Base-by-base conservation (phyloP, 2,329 filamentous ascomycete species). In the Rutstroemia sp. region DNA sequence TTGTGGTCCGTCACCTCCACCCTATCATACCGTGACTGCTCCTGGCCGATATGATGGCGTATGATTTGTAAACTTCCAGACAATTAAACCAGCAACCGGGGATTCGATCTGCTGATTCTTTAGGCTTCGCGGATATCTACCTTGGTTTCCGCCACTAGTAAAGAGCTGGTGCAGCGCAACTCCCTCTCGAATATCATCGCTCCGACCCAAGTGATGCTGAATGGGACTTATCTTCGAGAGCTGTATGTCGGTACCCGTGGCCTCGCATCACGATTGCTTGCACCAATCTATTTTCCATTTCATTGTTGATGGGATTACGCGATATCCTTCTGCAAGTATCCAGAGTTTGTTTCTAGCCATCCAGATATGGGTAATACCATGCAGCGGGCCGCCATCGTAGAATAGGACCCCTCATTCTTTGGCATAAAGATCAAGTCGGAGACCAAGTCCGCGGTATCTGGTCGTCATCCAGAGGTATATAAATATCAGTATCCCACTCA, bases 111-210 rank as follows among this genome's bases (percentile, higher is more conserved):
- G 27, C 50, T 52, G 50, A 46, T 40, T n/a, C n/a, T 25, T 19
- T 23, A n/a, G n/a, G 39, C 39, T 42, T 14, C 25, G 42, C 50
- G 50, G 50, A 52, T 12, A 52, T 53, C 30, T 39, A 25, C 30
- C 42, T 52, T 52, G 17, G 34, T 47, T 47, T 53, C 30, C 42
- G 27, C 40, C 38, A 50, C 48, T 36, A 44, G 53, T n/a, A 55
- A 14, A 16, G 12, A 27, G 19, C 9, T 49, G 7, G 27, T 14
- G 27, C 39, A 34, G 30, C 30, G 48, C 34, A 34, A 10, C 30
- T 49, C 34, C 23, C 53, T 34, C 39, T 44, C 4, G 19, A 25
- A 25, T 4, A 17, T 12, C 38, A 34, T 51, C 47, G 44, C 21
- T 36, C 23, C 7, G 46, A 21, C 38, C 17, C 23, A 47, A 16